Base-by-base conservation (phyloP, 768 basidiomycete species). In the Trametes meyenii region DNA sequence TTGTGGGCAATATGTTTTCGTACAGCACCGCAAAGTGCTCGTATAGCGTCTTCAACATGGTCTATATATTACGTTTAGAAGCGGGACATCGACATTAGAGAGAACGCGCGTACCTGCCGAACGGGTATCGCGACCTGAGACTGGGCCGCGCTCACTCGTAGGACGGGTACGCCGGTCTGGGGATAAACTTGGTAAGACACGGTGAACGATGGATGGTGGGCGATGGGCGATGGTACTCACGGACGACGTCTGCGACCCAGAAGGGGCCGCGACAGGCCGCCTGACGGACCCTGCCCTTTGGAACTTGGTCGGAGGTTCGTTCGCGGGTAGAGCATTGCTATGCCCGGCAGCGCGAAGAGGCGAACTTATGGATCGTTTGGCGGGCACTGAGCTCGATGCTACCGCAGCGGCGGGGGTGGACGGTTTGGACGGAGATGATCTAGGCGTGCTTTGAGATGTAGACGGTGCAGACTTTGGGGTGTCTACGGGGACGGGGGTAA, bases 1-100 rank as follows among this genome's bases (percentile, higher is more conserved):
- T 79, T 14, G 73, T 60, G 2, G 83, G 73, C 2, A 83, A 73
- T 48, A 94, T 75, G 10, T 74, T 59, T 10, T 83, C 75, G 75
- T 95, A 95, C 2, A 95, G 76, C 23, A 85, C 76, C 33, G 77
- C 64, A 68, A 92, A 95, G 68, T 90, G 88, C 24, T 89, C 84
- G 67, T 87, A 88, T 12, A 95, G 75, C 0, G 77, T 81, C 72
- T 88, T 89, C 62, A 95, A 77, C 89, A 93, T 85, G 1, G 85
- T 80, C 87, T 92, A 55, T 21, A 50, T 16, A 23, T 50, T 16
- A 52, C n/a, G 23, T 24, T 62, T 13, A 26, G 52, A 29, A 51
- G 3, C 58, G 46, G 33, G 21, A 21, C 7, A 6, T 13, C 13
- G 14, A 12, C 50, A 43, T 1, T 12, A 17, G 21, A 17, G 49